Evolutionary conservation across 768 basidiomycete genomes (phyloP).

Genomic region (Myochromella boudieri): DNA sequence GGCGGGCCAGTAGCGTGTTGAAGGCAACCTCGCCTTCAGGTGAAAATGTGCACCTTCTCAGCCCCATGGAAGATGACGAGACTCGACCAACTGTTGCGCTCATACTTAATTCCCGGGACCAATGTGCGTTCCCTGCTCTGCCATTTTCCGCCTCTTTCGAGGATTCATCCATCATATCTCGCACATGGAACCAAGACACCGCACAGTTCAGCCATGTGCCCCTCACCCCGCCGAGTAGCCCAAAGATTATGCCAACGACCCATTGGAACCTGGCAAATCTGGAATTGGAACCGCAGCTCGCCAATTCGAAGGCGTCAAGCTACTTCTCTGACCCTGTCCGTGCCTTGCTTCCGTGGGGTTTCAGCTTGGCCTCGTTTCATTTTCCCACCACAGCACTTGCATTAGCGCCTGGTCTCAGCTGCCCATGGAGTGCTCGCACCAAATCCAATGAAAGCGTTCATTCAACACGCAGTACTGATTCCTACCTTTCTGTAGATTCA

Average conservation of each 20-base stretch:
- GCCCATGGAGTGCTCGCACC: slow-evolving; percentile 15
- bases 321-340: slow-evolving; percentile 10
- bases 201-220: slow-evolving; percentile 9
- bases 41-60: not conserved
- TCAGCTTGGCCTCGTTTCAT: slow-evolving; percentile 18
- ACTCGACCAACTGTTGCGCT: not conserved
- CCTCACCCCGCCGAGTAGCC: slow-evolving; percentile 18
- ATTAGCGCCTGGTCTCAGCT: slow-evolving; percentile 2
- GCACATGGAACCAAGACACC: not conserved
- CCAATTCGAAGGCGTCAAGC: not conserved
- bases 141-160: slow-evolving; percentile 1
- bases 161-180: not conserved
- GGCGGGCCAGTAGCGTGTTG: slow-evolving; percentile 7
- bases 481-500: slow-evolving; percentile 21
- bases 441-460: slow-evolving; percentile 16
- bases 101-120: not conserved
- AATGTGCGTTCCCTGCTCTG: not conserved
- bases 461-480: slow-evolving; percentile 11
- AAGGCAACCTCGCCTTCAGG: not conserved
- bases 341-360: slow-evolving; percentile 15
- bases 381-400: slow-evolving; percentile 8
- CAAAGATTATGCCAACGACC: too few relatives aligned
- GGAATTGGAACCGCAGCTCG: too few relatives aligned
- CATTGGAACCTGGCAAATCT: too few relatives aligned
- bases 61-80: slow-evolving; percentile 4